These are phyloP conservation scores for Rhizopus sp. DNA, from an alignment of 371 early-diverging fungal genomes.

Conservation along the genomic window DNA sequence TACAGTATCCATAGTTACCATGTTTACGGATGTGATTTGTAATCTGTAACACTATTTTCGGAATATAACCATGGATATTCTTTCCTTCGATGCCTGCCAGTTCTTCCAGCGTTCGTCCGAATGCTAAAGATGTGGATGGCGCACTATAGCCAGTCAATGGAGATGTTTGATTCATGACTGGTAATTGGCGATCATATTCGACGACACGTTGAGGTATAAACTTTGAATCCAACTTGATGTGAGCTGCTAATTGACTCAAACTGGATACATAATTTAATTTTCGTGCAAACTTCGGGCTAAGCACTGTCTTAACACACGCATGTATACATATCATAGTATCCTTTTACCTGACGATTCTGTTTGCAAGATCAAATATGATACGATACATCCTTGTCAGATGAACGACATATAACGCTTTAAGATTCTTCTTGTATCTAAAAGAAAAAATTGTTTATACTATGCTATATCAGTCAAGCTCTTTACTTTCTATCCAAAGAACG, in stretches of 20 bases:
- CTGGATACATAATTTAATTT: conserved; percentile 83
- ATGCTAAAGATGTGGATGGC: conserved; percentile 37
- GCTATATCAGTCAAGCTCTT: not conserved
- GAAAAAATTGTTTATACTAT: not conserved
- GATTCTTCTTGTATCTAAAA: conserved; percentile 86
- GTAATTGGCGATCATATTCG: conserved; percentile 53
- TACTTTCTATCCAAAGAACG: conserved; percentile 75
- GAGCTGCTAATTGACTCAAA: conserved; percentile 66
- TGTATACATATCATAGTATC: conserved; percentile 1
- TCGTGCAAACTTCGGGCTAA: conserved; percentile 90
- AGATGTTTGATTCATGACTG: conserved; percentile 6
- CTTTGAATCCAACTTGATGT: conserved; percentile 72
- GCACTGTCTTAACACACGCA: conserved; percentile 1
- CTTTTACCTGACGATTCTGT: conserved; percentile 42
- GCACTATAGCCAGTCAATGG: not conserved
- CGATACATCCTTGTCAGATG: conserved; percentile 61
- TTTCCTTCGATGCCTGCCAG: conserved; percentile 31
- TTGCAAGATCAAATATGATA: conserved; percentile 46
- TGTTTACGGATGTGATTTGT: conserved; percentile 30
- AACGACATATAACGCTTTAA: conserved; percentile 88
- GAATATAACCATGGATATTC: conserved; percentile 26
- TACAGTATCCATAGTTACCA: conserved; percentile 22
- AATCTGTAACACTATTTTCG: conserved; percentile 32
- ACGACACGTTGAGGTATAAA: conserved; percentile 78
- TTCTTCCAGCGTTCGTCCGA: conserved; percentile 38